Base-by-base conservation (phyloP, 1,139 yeast genomes). In the Sugiyamaella paludigena region DNA sequence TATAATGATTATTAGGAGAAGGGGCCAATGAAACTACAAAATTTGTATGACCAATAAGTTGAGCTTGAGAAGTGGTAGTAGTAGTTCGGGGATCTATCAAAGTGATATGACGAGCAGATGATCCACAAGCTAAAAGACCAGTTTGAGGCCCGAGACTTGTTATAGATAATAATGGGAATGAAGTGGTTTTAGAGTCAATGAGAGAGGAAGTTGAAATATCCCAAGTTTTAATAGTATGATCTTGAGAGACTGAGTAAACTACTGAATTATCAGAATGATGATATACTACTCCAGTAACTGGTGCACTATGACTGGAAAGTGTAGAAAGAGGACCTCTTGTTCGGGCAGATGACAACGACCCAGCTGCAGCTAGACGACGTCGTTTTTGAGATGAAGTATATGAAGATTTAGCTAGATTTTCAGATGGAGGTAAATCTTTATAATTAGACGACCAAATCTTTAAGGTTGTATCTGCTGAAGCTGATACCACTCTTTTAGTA, bases 221-320 rank as follows among this genome's bases (percentile, higher is more conserved):
- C 98, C 98, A 92, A 0, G 98, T 92, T 62, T 87, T 86, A 56
- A 92, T 81, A 1, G 95, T 81, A 66, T 92, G 98, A 70, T 92
- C 98, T 67, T 89, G 97, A 3, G 97, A 86, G 1, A 87, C 96
- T 0, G 98, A 88, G 70, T 92, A 92, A 12, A 84, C 96, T 6
- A 91, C 96, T 0, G 94, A 49, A 36, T 77, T 57, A 65, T 92
- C 98, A 29, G 72, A 70, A 7, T 74, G 66, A 61, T 87, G 96
- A 65, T 89, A 88, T 13, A 80, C 75, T 13, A 87, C 86, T 34
- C 79, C 95, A 62, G 89, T 95, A 15, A 89, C 97, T 4, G 97
- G 95, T 37, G 83, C 88, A 16, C 79, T 67, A 65, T 92, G 98
- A 16, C 94, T 85, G 60, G 84, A 86, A 55, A 91, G 73, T 33